phyloP scores from a whole-genome alignment of 306 rosid species.

The Castanea sativa region DNA sequence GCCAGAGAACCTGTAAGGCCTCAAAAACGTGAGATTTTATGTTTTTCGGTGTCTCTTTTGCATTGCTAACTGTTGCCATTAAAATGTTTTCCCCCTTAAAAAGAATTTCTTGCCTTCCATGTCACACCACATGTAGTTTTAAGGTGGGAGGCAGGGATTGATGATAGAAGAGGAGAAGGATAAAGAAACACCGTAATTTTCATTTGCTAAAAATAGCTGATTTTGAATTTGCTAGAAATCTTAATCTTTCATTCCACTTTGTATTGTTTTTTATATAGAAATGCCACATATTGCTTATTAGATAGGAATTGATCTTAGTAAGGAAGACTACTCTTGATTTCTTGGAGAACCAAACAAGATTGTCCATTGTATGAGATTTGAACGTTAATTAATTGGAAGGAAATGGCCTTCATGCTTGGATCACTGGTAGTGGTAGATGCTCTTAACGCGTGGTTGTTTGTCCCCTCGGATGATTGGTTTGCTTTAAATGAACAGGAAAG shows the following conservation, averaged over 20 bases:
- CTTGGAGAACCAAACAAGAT: constrained; percentile 30
- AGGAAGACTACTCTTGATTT: constrained; percentile 30
- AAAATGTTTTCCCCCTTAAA: not conserved
- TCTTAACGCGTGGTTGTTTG: no score
- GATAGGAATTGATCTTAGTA: constrained; percentile 29
- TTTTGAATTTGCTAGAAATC: not conserved
- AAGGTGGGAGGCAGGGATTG: not conserved
- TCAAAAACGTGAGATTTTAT: not conserved
- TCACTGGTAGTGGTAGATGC: no score
- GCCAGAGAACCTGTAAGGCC: constrained; percentile 30
- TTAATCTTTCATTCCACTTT: no score
- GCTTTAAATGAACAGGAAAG: no score
- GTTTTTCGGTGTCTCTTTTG: not conserved
- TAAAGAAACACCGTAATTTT: not conserved
- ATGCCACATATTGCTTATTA: not conserved
- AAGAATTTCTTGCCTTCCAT: not conserved
- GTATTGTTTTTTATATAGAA: not conserved
- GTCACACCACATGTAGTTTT: not conserved
- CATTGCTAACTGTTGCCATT: not conserved
- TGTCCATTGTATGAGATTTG: constrained; percentile 27
- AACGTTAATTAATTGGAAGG: no score
- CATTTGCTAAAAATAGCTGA: not conserved
- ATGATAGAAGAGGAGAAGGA: not conserved
- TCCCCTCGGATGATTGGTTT: no score
- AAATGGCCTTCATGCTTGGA: no score